Base-by-base conservation (phyloP, 192 early-diverging fungal genomes). In the Coemansia reversa region DNA sequence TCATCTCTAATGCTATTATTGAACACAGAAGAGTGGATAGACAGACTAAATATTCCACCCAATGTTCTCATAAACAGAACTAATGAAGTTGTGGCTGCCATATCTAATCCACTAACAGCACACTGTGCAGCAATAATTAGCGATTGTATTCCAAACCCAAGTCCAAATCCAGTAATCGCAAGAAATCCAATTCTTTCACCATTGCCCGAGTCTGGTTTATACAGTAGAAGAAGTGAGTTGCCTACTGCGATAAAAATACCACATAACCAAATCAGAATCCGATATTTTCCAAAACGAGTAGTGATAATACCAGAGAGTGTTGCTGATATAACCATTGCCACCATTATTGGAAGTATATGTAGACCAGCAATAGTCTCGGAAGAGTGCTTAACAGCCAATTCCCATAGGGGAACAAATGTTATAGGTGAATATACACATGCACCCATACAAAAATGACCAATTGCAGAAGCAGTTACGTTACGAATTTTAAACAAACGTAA, bases 111-210 rank as follows among this genome's bases (percentile, higher is more conserved):
- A 7, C 53, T 62, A 14, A 92, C 92, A 24, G 85, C 69, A 9
- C 86, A 83, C 75, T 94, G 93, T 24, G 87, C 83, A 6, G 84
- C 89, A 19, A 93, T 76, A 39, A 92, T 63, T 48, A 88, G 77
- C 1, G 87, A 86, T 70, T 93, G 93, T 49, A 94, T 76, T 52
- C 86, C 82, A n/a, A 85, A 72, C 7, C 96, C 94, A 8, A 89
- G 60, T 2, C 94, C 94, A n/a, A 86, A 25, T 5, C 93, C 94
- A 16, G 84, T 57, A 35, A 94, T 70, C 7, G 89, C 55, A 51
- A 93, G 69, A 60, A 81, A 91, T 12, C 86, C 84, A 61, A 90
- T 86, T 20, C 86, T 81, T 74, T 82, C 48, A n/a, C 76, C 88
- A 28, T 72, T 71, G 25, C 54, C 67, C 3, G 85, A 74, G 32